Base-by-base conservation (phyloP, 805 yeast genomes). In the Lachancea waltii region DNA sequence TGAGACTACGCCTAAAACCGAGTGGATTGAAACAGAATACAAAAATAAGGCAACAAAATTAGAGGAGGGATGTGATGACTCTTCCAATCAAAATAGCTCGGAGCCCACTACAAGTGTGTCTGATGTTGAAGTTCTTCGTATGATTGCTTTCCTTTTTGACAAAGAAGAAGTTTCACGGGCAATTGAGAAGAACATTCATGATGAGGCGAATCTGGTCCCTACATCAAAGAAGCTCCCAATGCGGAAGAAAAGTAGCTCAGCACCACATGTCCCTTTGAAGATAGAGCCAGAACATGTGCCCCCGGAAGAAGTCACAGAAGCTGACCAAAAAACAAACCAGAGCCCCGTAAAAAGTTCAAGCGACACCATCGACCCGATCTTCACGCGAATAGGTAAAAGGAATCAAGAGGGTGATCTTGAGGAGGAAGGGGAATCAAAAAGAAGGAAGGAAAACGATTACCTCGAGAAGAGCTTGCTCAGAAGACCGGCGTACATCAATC, bases 1-100 rank as follows among this genome's bases (percentile, higher is more conserved):
- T 0, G 77, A 75, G 5, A 62, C 80, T 8, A 68, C 64, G 7
- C 76, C 71, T 31, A 73, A 75, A 45, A 69, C 67, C 38, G 65
- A 70, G 28, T 90, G 97, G 97, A 70, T 85, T 24, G 81, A 78
- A 25, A 65, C 67, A 3, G 95, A 86, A 56, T 85, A 83, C 54
- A 73, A 68, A 33, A 73, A 69, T 45, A 68, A 95, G 19, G 75
- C 77, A 48, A 37, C 47, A 8, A 49, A 49, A 23, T 35, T 43
- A n/a, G 50, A 47, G 26, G 35, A 29, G 9, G 45, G 36, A 10
- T n/a, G 28, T 20, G 44, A 20, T 4, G 41, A 38, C 13, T 30
- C 16, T 11, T 27, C 23, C 6, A 27, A 24, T 7, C 44, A 45
- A 25, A 34, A 30, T n/a, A 23, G 30, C 5, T 20, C 27, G 7